Percentiles rank a stretch among this genome's conserved stretches.
These are phyloP conservation scores for Phytophthora nicotianae DNA, from an alignment of 352 stramenopile species.

Conservation along the genomic window DNA sequence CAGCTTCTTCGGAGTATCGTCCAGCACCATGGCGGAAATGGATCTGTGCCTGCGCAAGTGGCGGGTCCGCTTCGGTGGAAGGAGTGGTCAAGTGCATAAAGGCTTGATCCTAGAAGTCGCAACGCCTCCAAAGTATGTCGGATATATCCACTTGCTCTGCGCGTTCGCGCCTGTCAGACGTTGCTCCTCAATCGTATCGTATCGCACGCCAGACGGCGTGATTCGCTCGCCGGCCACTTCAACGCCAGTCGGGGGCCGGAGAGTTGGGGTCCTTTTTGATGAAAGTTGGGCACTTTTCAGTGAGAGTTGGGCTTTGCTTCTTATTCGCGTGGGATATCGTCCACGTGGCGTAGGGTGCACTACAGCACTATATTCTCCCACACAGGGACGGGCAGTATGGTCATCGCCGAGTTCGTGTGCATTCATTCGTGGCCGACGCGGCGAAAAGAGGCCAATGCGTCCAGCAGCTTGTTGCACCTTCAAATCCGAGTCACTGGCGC, in stretches of 20 bases:
- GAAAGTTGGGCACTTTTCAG: slow-evolving; percentile 13
- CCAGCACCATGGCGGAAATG: slow-evolving; percentile 12
- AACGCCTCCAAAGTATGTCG: not conserved
- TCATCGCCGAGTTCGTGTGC: slow-evolving; percentile 12
- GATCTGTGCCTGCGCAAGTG: not conserved
- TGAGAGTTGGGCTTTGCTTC: slow-evolving; percentile 10
- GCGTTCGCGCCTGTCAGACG: slow-evolving; percentile 9
- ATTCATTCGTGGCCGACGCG: not conserved
- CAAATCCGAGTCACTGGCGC: slow-evolving; percentile 31
- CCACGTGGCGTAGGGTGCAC: slow-evolving; percentile 13
- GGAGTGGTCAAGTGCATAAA: not conserved
- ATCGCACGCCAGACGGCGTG: slow-evolving; percentile 15
- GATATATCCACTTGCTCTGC: slow-evolving; percentile 1
- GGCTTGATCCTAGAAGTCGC: not conserved
- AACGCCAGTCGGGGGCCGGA: slow-evolving; percentile 13
- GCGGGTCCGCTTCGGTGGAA: slow-evolving; percentile 8
- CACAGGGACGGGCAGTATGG: not conserved
- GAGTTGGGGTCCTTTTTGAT: slow-evolving; percentile 9
- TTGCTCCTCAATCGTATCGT: slow-evolving; percentile 16
- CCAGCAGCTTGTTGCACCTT: slow-evolving; percentile 30
- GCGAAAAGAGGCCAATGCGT: slow-evolving; percentile 13
- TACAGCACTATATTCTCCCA: not conserved
- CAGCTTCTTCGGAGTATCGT: slow-evolving; percentile 5
- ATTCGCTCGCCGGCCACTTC: slow-evolving; percentile 13
- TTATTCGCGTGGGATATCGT: slow-evolving; percentile 37